Percentiles rank a stretch among this genome's conserved stretches.
Evolutionary conservation across 2,329 filamentous ascomycete genomes (phyloP).

Genomic region (Aspergillus fumigatiaffinis): DNA sequence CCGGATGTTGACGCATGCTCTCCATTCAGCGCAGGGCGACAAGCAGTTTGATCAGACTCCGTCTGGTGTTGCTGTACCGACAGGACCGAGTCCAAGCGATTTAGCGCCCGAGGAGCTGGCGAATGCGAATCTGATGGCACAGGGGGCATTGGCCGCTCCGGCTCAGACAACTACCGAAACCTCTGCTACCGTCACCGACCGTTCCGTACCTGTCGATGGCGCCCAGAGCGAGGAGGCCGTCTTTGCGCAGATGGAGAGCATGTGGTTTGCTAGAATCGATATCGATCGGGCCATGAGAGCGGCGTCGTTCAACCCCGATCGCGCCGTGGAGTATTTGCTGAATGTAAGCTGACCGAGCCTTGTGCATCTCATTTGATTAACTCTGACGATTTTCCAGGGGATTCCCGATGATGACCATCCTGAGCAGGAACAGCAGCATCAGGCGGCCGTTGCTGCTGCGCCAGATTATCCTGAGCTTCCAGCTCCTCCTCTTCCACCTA

Average conservation of each 20-base stretch:
- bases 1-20: slow-evolving; percentile 2
- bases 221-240: not conserved
- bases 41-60: slow-evolving; percentile 6
- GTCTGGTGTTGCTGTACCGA: not conserved
- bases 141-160: not conserved
- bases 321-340: not conserved
- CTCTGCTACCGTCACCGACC: not conserved
- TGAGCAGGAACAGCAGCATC: not conserved
- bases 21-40: slow-evolving; percentile 6
- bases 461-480: not conserved
- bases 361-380: not conserved
- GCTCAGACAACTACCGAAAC: not conserved
- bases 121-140: not conserved
- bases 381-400: not conserved
- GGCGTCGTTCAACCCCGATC: not conserved
- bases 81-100: slow-evolving; percentile 8
- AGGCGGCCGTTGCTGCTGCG: not conserved
- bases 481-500: not conserved
- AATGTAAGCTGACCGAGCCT: not conserved
- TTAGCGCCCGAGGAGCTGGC: not conserved
- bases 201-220: not conserved
- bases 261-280: not conserved
- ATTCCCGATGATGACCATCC: not conserved
- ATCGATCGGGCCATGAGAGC: not conserved
- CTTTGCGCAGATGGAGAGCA: not conserved